These are phyloP conservation scores for Telopea speciosissima DNA, from an alignment of 177 flowering plant genomes.

Conservation along the genomic window DNA sequence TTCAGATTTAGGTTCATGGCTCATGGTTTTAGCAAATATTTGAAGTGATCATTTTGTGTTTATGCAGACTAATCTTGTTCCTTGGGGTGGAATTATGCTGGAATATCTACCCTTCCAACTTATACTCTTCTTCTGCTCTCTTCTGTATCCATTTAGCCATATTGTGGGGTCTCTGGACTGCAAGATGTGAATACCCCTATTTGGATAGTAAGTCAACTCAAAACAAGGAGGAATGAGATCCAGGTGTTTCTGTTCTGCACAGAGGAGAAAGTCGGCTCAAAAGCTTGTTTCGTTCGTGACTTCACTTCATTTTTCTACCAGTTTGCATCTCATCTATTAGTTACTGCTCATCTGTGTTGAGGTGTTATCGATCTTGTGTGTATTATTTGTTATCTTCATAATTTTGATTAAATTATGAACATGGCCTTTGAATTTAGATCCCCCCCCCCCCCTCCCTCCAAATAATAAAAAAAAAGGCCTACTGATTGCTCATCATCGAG, in stretches of 20 bases:
- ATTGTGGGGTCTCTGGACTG: constrained; percentile 69
- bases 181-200: constrained; percentile 58
- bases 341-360: too few species aligned
- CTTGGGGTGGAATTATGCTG: constrained; percentile 76
- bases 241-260: background rate
- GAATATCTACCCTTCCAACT: constrained; percentile 77
- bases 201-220: constrained; percentile 5
- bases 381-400: background rate
- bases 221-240: constrained; percentile 20
- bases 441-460: too few species aligned
- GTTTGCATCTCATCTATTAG: too few species aligned
- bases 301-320: too few species aligned
- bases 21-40: background rate
- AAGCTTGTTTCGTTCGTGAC: background rate
- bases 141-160: constrained; percentile 54
- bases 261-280: background rate
- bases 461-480: too few species aligned
- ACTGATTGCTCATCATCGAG: too few species aligned
- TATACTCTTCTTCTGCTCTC: constrained; percentile 56
- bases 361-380: too few species aligned
- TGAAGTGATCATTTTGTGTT: constrained; percentile 1
- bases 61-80: constrained; percentile 65
- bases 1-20: background rate
- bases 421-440: background rate
- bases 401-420: background rate